Base-by-base conservation (phyloP, 2,329 filamentous ascomycete species). In the Colletotrichum spinosum region DNA sequence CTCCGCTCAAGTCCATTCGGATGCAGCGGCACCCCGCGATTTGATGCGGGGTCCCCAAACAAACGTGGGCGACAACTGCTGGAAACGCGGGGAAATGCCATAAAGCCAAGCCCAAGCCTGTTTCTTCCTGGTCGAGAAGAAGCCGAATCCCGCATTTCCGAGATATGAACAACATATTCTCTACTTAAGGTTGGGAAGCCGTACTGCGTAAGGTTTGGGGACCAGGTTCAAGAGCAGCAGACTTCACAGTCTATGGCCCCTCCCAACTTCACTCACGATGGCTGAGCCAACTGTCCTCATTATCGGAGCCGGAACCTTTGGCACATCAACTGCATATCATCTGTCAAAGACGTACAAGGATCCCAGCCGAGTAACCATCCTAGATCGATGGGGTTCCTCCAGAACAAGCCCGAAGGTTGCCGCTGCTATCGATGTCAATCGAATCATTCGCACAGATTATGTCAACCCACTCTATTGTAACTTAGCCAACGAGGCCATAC, bases 231-330 rank as follows among this genome's bases (percentile, higher is more conserved):
- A 10, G 38, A 9, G 13, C 38, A 17, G 17, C 44, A 46, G 11
- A 10, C 44, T 10, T 11, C 44, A 15, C 11, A 9, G 17, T 15
- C 44, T 10, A 12, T 8, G 25, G 25, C 5, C 25, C 25, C 25
- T 25, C 25, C 25, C 3, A 25, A 46, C 25, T 17, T 17, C 15
- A 46, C 44, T n/a, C 17, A 46, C 15, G 25, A 63, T 63, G 60
- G 25, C 15, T 34, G 60, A 64, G 15, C 49, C 60, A 2, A 59
- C 55, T 1, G 55, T 64, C 46, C 74, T 86, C 44, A 84, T 86
- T 49, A 70, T 86, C 45, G 84, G 84, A 15, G 81, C 79, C 6
- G 84, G 84, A 37, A 80, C 82, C 17, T 85, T 85, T 63, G 84
- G 83, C 45, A 78, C 78, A 33, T 81, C 78, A 35, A 83, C 82